These are phyloP conservation scores for Streptanthus diversifolius DNA, from an alignment of 345 rosid genomes.

Conservation along the genomic window DNA sequence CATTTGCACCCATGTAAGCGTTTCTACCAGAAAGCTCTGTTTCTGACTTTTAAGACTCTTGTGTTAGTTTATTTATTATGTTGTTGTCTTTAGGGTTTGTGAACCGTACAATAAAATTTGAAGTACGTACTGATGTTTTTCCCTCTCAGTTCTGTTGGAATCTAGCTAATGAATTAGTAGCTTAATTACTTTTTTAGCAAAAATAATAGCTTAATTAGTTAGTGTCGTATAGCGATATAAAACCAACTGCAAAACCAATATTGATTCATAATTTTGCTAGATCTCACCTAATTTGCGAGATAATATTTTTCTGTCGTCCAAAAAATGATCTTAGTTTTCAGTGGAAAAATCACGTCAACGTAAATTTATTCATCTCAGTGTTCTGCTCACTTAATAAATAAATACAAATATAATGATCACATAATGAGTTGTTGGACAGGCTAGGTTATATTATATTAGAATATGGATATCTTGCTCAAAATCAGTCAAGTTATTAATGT, in stretches of 20 bases:
- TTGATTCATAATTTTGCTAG: too few species aligned
- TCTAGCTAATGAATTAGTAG: neutral
- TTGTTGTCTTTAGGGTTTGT: conserved; percentile 20
- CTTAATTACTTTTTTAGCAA: too few species aligned
- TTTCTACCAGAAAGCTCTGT: conserved; percentile 10
- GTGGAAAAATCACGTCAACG: neutral
- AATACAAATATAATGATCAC: neutral
- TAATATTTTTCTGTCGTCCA: neutral
- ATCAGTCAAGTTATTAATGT: too few species aligned
- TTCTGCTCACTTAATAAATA: too few species aligned
- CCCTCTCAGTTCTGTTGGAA: neutral
- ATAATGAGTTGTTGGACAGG: neutral
- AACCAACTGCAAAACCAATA: neutral
- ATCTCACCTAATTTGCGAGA: too few species aligned
- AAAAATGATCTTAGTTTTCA: neutral
- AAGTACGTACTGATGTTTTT: conserved; percentile 9
- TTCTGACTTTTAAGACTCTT: neutral
- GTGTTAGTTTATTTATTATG: conserved; percentile 2
- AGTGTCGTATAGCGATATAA: neutral
- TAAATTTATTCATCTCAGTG: neutral
- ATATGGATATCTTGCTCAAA: too few species aligned
- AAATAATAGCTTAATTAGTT: neutral
- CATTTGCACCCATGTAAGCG: neutral
- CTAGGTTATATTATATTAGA: neutral
- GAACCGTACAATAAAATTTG: conserved; percentile 26